A percentile compares a stretch with the other conserved stretches of the same genome.
Conservation (phyloP, 2,329 filamentous ascomycete species). For the Colletotrichum acutatum region DNA sequence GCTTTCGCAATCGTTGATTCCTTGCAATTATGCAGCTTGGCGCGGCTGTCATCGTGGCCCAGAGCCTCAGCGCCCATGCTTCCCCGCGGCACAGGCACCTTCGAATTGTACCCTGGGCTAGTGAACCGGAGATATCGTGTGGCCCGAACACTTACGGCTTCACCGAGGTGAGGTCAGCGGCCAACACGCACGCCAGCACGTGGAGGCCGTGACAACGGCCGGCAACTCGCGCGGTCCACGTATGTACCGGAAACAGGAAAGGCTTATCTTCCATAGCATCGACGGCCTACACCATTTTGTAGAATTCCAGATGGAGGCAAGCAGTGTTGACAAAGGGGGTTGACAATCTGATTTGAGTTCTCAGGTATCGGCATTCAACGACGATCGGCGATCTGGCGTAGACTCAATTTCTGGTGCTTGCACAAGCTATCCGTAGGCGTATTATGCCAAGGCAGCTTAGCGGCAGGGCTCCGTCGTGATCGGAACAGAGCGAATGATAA, state of each 20-base stretch:
- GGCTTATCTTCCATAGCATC: conserved; percentile 67
- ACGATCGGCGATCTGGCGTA: conserved; percentile 33
- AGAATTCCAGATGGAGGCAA: conserved; percentile 69
- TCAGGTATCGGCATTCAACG: not conserved
- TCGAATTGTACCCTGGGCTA: conserved; percentile 1
- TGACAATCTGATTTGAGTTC: conserved; percentile 38
- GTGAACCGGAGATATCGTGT: conserved; percentile 49
- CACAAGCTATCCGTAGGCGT: not conserved
- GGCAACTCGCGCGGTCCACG: conserved; percentile 63
- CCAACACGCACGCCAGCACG: conserved; percentile 63
- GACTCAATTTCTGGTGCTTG: conserved; percentile 3
- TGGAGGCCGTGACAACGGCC: conserved; percentile 50
- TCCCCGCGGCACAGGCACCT: conserved; percentile 51
- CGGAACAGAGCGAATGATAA: not conserved
- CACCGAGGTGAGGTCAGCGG: conserved; percentile 59
- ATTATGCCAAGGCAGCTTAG: conserved; percentile 18
- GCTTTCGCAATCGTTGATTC: not conserved
- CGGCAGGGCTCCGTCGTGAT: not conserved
- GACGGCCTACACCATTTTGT: conserved; percentile 62
- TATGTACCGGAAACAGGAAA: conserved; percentile 70
- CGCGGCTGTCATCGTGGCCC: conserved; percentile 12
- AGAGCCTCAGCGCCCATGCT: conserved; percentile 25
- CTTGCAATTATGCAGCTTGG: conserved; percentile 21
- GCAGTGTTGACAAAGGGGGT: conserved; percentile 67
- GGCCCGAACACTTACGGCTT: conserved; percentile 63